A percentile compares a stretch with the other conserved stretches of the same genome.
phyloP scores from a whole-genome alignment of 1,284 basidiomycete genomes.

The Papiliotrema laurentii region DNA sequence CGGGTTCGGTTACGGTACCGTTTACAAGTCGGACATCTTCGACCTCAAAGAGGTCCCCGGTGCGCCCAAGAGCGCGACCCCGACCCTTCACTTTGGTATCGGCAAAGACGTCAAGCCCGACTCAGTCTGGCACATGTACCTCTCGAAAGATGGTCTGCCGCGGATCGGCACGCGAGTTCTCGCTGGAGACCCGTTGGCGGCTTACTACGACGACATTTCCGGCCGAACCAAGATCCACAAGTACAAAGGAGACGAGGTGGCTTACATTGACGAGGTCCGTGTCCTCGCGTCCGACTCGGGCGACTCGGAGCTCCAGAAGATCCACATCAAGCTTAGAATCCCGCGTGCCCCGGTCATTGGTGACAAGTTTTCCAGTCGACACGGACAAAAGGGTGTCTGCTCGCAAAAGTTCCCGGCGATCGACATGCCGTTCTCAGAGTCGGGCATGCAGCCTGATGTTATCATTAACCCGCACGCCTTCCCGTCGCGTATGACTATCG shows the following conservation, averaged over 20 bases:
- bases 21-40: slow-evolving; percentile 92
- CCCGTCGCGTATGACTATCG: slow-evolving; percentile 99
- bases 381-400: slow-evolving; percentile 99
- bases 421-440: slow-evolving; percentile 99
- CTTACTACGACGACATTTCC: slow-evolving; percentile 82
- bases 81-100: slow-evolving; percentile 77
- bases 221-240: slow-evolving; percentile 81
- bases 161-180: slow-evolving; percentile 66
- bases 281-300: slow-evolving; percentile 83
- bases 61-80: slow-evolving; percentile 56
- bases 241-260: slow-evolving; percentile 94
- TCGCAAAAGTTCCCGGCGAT: slow-evolving; percentile 98
- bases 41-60: slow-evolving; percentile 80
- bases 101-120: slow-evolving; percentile 66
- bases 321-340: slow-evolving; percentile 90
- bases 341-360: slow-evolving; percentile 95
- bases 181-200: slow-evolving; percentile 72
- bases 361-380: slow-evolving; percentile 98
- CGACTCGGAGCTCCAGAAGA: slow-evolving; percentile 83
- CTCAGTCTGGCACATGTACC: slow-evolving; percentile 58
- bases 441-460: slow-evolving; percentile 97
- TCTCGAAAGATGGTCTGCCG: slow-evolving; percentile 85
- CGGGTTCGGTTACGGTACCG: slow-evolving; percentile 93
- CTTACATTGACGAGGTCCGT: slow-evolving; percentile 88
- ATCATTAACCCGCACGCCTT: slow-evolving; percentile 99